Base-by-base conservation (phyloP, 805 yeast species). In the Spathaspora passalidarum region DNA sequence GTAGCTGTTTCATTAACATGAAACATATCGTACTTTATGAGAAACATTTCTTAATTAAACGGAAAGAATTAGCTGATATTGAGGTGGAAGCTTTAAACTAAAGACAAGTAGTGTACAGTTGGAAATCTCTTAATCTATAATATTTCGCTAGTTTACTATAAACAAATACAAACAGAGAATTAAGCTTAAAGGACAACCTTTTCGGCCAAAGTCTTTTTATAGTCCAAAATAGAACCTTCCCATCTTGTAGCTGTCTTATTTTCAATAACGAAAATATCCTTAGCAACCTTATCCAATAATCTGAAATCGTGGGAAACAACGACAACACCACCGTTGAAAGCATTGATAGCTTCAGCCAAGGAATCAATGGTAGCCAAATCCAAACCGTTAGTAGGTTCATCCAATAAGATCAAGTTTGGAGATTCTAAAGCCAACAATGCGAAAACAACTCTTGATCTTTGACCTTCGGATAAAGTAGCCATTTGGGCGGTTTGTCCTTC, bases 301-400 rank as follows among this genome's bases (percentile, higher is more conserved):
- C 98, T 86, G 92, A 94, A 94, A 76, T 94, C 99, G 81, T 94
- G 99, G 51, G 97, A 90, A 55, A 94, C 99, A 49, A 94, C 96
- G 56, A 90, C 96, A 45, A 92, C 97, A 80, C 99, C 99, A 74
- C 99, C 99, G 65, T 84, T 87, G 79, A 88, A 94, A 25, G 81
- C 86, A 56, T 90, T 84, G 66, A 94, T 92, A 54, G 99, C 99
- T 47, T 86, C 96, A 44, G 97, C 99, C 61, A 94, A 78, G 38
- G 99, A 94, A 73, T 94, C 99, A 65, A 94, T 94, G 43, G 99
- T 91, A 62, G 97, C 90, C 60, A 94, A 92, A 78, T 94, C 99
- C 72, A 94, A 79, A 80, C 98, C 98, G 80, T 94, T 94, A 56
- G 99, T 94, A 81, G 99, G 99, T 84, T 94, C 99, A 78, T 94